A percentile compares a stretch with the other conserved stretches of the same genome.
These are phyloP conservation scores for Hypoxylon sp. DNA, from an alignment of 2,329 filamentous ascomycete species.

Conservation along the genomic window DNA sequence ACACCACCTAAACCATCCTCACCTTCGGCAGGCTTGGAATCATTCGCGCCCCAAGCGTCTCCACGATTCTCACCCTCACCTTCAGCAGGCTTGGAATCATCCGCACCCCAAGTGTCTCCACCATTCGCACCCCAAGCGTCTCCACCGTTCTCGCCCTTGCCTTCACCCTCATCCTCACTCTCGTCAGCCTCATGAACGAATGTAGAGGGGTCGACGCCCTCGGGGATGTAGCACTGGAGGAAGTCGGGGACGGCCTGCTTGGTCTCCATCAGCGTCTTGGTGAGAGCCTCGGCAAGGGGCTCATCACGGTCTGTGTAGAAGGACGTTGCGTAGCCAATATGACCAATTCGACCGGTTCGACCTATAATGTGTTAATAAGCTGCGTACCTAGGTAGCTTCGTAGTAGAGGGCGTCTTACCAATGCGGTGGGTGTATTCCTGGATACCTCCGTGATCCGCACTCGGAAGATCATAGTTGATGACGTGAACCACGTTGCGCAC, in stretches of 20 bases:
- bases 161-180: constrained; percentile 59
- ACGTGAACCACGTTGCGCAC: constrained; percentile 89
- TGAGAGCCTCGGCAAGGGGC: constrained; percentile 77
- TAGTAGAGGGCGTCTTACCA: constrained; percentile 66
- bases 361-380: constrained; percentile 61
- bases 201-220: constrained; percentile 61
- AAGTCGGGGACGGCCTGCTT: constrained; percentile 86
- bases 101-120: neutral
- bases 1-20: constrained; percentile 8
- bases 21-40: constrained; percentile 45
- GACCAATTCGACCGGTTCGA: constrained; percentile 93
- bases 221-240: constrained; percentile 72
- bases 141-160: constrained; percentile 8
- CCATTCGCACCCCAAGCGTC: constrained; percentile 6
- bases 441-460: constrained; percentile 81
- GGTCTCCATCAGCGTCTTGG: constrained; percentile 85
- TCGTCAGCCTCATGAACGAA: constrained; percentile 69
- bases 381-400: neutral
- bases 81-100: constrained; percentile 45
- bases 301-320: constrained; percentile 87
- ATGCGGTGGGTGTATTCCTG: constrained; percentile 96
- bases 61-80: constrained; percentile 19
- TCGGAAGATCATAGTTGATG: constrained; percentile 92
- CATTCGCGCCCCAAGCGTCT: constrained; percentile 8
- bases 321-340: constrained; percentile 85